Percentiles rank a stretch among this genome's conserved stretches.
Evolutionary conservation across 2,329 filamentous ascomycete species (phyloP).

Genomic region (Knufia petricola): DNA sequence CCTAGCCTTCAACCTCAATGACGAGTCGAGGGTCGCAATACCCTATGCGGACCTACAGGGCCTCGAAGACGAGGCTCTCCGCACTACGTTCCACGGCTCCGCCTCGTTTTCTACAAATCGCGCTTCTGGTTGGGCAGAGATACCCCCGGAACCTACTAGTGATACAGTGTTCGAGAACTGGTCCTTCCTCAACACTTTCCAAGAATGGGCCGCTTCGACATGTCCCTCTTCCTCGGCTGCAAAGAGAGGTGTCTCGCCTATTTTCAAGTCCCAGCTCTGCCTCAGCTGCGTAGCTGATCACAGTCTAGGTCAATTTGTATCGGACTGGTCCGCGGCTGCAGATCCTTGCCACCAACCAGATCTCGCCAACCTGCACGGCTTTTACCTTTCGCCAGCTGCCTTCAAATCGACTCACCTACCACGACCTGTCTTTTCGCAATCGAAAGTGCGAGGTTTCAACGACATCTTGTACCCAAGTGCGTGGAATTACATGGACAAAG

Average conservation of each 20-base stretch:
- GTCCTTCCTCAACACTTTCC: constrained; percentile 33
- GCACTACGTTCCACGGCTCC: constrained; percentile 10
- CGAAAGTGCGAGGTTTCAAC: constrained; percentile 60
- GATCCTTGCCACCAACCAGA: constrained; percentile 71
- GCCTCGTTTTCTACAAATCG: constrained; percentile 31
- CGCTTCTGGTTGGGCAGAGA: constrained; percentile 30
- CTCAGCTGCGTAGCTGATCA: constrained; percentile 53
- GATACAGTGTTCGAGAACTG: constrained; percentile 32
- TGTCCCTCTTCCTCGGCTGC: constrained; percentile 56
- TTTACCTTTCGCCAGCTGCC: constrained; percentile 57
- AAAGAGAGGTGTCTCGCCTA: constrained; percentile 48
- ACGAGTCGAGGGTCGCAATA: constrained; percentile 48
- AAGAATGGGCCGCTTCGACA: constrained; percentile 38
- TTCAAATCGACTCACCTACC: constrained; percentile 55
- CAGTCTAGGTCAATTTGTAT: constrained; percentile 56
- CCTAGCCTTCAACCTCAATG: constrained; percentile 53
- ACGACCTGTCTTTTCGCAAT: constrained; percentile 65
- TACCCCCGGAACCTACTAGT: constrained; percentile 28
- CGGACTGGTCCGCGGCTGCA: constrained; percentile 54
- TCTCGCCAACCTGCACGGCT: constrained; percentile 61
- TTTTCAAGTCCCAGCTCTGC: constrained; percentile 56
- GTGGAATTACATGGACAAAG: constrained; percentile 54
- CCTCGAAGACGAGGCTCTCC: constrained; percentile 27
- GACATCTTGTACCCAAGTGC: constrained; percentile 65
- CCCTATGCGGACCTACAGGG: constrained; percentile 37